A percentile compares a stretch with the other conserved stretches of the same genome.
Evolutionary conservation across 2,329 filamentous ascomycete genomes (phyloP).

Genomic region (Fusarium lateritium): DNA sequence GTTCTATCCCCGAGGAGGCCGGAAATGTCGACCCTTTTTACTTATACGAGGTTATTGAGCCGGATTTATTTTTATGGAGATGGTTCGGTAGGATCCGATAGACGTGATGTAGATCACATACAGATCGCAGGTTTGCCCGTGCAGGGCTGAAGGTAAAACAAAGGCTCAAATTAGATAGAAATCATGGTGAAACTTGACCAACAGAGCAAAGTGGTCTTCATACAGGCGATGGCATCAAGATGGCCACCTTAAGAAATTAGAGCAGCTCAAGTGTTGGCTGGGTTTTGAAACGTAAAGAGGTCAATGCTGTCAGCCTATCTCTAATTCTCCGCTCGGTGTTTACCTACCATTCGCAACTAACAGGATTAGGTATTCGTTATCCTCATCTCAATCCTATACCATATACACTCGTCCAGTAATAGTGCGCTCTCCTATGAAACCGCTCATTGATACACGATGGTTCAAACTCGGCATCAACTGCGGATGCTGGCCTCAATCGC

Average conservation of each 20-base stretch:
- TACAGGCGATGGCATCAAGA: too few relatives aligned
- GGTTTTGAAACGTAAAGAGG: too few relatives aligned
- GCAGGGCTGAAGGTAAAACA: conserved; percentile 6
- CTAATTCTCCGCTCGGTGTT: too few relatives aligned
- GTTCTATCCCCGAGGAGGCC: background rate
- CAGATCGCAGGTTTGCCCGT: conserved; percentile 12
- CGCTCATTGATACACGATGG: background rate
- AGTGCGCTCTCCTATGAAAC: background rate
- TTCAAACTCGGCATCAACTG: background rate
- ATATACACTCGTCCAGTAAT: too few relatives aligned
- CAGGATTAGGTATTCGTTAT: too few relatives aligned
- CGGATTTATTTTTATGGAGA: background rate
- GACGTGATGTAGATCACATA: conserved; percentile 28
- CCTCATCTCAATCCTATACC: too few relatives aligned
- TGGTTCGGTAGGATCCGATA: conserved; percentile 17
- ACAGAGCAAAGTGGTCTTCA: too few relatives aligned
- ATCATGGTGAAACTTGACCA: background rate
- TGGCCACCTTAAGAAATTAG: too few relatives aligned
- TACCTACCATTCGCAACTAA: too few relatives aligned
- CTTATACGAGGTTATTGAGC: background rate
- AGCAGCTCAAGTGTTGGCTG: too few relatives aligned
- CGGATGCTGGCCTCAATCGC: background rate
- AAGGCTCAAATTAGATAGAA: too few relatives aligned
- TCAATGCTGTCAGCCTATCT: too few relatives aligned
- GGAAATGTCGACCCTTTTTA: conserved; percentile 7